These are phyloP conservation scores for Gremmenia infestans DNA, from an alignment of 2,329 filamentous ascomycete species.

Conservation along the genomic window DNA sequence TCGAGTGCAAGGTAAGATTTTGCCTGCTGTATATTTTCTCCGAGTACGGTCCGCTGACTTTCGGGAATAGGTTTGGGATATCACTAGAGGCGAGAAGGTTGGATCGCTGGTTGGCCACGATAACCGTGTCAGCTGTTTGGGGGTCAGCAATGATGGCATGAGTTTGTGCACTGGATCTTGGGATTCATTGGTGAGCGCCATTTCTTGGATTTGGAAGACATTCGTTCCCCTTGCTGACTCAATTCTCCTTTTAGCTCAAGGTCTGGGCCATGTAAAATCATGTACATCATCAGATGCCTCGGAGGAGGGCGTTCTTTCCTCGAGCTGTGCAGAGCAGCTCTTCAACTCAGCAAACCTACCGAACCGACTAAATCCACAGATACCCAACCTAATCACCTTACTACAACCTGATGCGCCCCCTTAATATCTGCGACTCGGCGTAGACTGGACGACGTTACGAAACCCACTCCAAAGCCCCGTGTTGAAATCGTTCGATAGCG, in stretches of 20 bases:
- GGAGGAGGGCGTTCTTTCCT: slow-evolving; percentile 20
- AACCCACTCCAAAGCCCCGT: slow-evolving; percentile 34
- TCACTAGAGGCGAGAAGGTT: slow-evolving; percentile 93
- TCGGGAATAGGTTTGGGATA: slow-evolving; percentile 80
- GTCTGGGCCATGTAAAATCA: slow-evolving; percentile 62
- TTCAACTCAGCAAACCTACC: slow-evolving; percentile 15
- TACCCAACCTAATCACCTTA: slow-evolving; percentile 32
- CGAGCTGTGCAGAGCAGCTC: slow-evolving; percentile 22
- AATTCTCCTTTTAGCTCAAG: slow-evolving; percentile 58
- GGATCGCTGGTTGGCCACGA: slow-evolving; percentile 95
- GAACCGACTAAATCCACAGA: slow-evolving; percentile 22
- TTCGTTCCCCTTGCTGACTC: slow-evolving; percentile 1
- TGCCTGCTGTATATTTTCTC: neutral
- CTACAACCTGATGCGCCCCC: slow-evolving; percentile 34
- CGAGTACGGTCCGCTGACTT: neutral
- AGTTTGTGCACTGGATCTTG: slow-evolving; percentile 99
- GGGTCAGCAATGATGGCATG: slow-evolving; percentile 98
- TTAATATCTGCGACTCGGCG: slow-evolving; percentile 40
- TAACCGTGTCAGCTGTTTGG: slow-evolving; percentile 97
- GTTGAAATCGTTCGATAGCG: slow-evolving; percentile 30
- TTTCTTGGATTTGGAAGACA: neutral
- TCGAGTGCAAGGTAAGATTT: slow-evolving; percentile 90
- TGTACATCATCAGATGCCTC: slow-evolving; percentile 16
- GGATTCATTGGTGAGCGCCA: slow-evolving; percentile 85
- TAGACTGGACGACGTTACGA: slow-evolving; percentile 46